Evolutionary conservation across 1,284 basidiomycete genomes (phyloP), one percentile per base, ranked within the genome.

Genomic region (Ceratobasidium sp.): DNA sequence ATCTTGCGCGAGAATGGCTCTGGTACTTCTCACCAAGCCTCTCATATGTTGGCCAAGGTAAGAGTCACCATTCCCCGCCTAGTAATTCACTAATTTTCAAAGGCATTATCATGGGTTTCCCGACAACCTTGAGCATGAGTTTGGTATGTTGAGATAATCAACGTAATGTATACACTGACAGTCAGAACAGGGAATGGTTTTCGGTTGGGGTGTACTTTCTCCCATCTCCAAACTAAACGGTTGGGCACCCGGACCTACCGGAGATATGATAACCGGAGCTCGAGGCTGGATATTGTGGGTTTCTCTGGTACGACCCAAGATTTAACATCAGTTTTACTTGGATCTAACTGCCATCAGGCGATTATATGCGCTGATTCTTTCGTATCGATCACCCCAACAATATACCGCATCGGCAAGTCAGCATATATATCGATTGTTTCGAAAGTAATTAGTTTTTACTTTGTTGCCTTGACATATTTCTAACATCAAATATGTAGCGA

Each of bases 101-200:
- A 91, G 93, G 96, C 3, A 96, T 98, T 76, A 98, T 98, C 79
- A 98, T 98, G 97, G 96, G 96, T 2, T 92, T 97, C 76, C 93
- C 95, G 0, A 97, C 95, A 0, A 96, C 95, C 0, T 79, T 97
- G 32, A 93, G 92, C 78, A 98, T 98, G 96, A 96, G 92, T 76
- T 80, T 94, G 67, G 92, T 92, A 77, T 77, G 84, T 80, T 26
- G n/a, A n/a, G n/a, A 16, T 43, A 28, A 1, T 28, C 50, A 12
- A 18, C 39, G 5, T 28, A 28, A 45, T 55, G 30, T 26, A 34
- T 9, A 1, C n/a, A 6, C 14, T 32, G 57, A 60, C 46, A 77
- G 26, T 71, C 32, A 18, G 3, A 0, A 30, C 76, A 92, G 87
- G 96, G 96, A 43, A 97, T 97, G 92, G 76, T 98, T n/a, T 89